Evolutionary conservation across 108 stramenopile species (phyloP), one percentile per base, ranked within the genome.

Genomic region (Discostella stelligeroides): DNA sequence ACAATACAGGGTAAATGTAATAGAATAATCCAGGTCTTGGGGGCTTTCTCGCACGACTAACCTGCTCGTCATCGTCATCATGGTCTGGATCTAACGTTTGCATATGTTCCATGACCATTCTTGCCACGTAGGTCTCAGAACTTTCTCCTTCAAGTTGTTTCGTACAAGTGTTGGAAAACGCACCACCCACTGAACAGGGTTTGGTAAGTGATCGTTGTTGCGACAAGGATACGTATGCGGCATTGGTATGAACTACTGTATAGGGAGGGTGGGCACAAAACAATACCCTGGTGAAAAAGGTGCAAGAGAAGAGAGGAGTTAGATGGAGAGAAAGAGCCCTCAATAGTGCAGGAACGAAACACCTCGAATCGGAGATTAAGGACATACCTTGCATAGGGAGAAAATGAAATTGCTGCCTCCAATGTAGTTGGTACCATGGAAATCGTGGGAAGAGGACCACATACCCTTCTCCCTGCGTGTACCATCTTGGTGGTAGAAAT

Each of bases 321-420:
- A 43, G 11, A 23, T 12, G 18, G 14, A 4, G 42, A 25, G 13
- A 8, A 43, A 63, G 25, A 1, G 41, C 8, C n/a, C n/a, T n/a
- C n/a, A n/a, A n/a, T n/a, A n/a, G n/a, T n/a, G n/a, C n/a, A n/a
- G n/a, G n/a, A n/a, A n/a, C n/a, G n/a, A n/a, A n/a, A n/a, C n/a
- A n/a, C n/a, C n/a, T n/a, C n/a, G n/a, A n/a, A n/a, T n/a, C n/a
- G n/a, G 21, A 17, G 47, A 49, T 49, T 5, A 5, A 49, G 20
- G 21, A 49, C 65, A 21, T 39, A 66, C 65, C 68, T 59, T 39
- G 68, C 68, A 70, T 48, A 70, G 4, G 68, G 68, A 51, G 68
- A 70, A 41, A 70, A 70, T 47, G 68, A 57, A 37, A 70, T 48
- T 29, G 68, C 58, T 18, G 57, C 68, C 24, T 70, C 68, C 68